phyloP scores from a whole-genome alignment of 139 green algal genomes.

The Chlorella sp. region DNA sequence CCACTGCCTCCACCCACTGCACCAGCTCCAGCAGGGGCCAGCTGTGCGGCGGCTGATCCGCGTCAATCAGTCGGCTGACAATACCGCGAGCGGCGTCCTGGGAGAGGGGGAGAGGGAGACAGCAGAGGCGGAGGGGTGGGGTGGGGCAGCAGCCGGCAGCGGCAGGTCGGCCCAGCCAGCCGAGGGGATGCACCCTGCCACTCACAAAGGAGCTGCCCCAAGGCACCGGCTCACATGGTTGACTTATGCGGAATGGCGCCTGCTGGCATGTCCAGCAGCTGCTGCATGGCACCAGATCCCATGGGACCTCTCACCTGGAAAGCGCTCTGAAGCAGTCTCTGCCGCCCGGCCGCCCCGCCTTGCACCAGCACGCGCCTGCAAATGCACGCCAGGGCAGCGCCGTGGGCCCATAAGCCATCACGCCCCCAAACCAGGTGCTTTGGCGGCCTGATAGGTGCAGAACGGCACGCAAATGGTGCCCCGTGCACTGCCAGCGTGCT shows the following conservation, averaged over 20 bases:
- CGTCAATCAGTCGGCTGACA: constrained; percentile 20
- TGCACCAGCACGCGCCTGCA: constrained; percentile 27
- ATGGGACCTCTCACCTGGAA: constrained; percentile 23
- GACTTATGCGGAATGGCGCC: too few species aligned
- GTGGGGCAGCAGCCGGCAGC: background rate
- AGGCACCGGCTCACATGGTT: too few species aligned
- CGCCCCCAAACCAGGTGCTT: too few species aligned
- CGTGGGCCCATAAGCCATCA: too few species aligned
- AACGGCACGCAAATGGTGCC: background rate
- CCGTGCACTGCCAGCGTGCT: too few species aligned
- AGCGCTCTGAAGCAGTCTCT: constrained; percentile 20
- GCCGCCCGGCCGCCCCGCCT: constrained; percentile 4
- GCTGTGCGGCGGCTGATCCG: background rate
- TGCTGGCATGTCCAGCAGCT: too few species aligned
- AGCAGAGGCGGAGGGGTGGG: background rate
- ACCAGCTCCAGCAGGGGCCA: constrained; percentile 13
- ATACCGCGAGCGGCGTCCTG: background rate
- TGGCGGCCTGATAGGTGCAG: too few species aligned
- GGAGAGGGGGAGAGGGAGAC: background rate
- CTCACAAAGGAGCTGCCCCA: too few species aligned
- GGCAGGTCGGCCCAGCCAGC: background rate
- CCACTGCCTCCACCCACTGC: background rate
- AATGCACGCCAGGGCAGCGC: too few species aligned
- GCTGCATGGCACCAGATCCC: too few species aligned
- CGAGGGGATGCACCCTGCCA: too few species aligned